These are phyloP conservation scores for Pilasporangium apinafurcum DNA, from an alignment of 352 stramenopile species.

Conservation along the genomic window DNA sequence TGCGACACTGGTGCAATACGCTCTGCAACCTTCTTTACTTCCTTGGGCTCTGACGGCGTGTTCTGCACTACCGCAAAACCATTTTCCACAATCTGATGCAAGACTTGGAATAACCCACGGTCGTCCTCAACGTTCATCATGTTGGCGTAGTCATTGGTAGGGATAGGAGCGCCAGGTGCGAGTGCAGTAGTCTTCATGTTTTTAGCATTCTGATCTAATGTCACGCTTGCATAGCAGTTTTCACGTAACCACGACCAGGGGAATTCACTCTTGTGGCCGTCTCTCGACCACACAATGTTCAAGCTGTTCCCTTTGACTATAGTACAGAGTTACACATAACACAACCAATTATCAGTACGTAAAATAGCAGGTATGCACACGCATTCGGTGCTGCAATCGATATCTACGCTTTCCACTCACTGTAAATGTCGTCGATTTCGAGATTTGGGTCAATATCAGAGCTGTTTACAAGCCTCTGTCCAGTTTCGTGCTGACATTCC, in stretches of 20 bases:
- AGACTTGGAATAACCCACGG: conserved; percentile 52
- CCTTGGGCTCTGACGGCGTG: conserved; percentile 38
- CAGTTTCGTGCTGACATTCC: conserved; percentile 64
- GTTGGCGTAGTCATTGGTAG: conserved; percentile 45
- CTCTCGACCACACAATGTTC: conserved; percentile 58
- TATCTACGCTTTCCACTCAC: conserved; percentile 16
- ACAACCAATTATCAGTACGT: not conserved
- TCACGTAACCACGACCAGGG: conserved; percentile 62
- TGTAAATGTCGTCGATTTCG: conserved; percentile 69
- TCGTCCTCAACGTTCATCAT: conserved; percentile 60
- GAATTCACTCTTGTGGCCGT: conserved; percentile 66
- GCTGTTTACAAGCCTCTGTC: conserved; percentile 76
- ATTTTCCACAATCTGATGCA: conserved; percentile 63
- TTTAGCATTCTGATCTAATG: conserved; percentile 36
- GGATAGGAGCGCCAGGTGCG: conserved; percentile 36
- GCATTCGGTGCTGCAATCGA: not conserved
- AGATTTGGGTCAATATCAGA: conserved; percentile 46
- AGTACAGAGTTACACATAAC: not conserved
- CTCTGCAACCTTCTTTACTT: conserved; percentile 74
- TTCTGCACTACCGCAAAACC: conserved; percentile 72
- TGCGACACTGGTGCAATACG: conserved; percentile 77
- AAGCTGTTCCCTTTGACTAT: conserved; percentile 69
- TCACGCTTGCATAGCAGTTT: conserved; percentile 66
- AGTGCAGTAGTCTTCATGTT: conserved; percentile 44
- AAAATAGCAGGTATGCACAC: not conserved